Percentiles rank a stretch among this genome's conserved stretches.
Evolutionary conservation across 257 asterid species (phyloP).

Genomic region (Coffea canephora): DNA sequence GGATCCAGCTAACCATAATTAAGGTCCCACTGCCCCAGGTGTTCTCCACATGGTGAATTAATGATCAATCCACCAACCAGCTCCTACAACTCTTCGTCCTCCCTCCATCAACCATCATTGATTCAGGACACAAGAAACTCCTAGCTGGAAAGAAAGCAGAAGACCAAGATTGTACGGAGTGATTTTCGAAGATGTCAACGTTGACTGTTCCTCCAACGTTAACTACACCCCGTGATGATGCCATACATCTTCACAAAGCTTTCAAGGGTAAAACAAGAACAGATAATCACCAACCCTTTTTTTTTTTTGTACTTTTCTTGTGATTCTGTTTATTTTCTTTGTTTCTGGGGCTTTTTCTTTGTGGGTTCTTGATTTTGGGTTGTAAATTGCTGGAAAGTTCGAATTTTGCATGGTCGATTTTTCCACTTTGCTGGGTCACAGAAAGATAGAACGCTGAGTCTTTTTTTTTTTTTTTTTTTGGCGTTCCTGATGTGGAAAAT

Average conservation of each 20-base stretch:
- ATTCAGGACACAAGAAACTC: too few relatives aligned
- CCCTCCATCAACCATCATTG: too few relatives aligned
- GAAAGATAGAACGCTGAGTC: background rate
- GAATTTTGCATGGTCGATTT: background rate
- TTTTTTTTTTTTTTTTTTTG: background rate
- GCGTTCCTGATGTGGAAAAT: background rate
- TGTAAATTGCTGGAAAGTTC: background rate
- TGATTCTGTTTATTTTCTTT: background rate
- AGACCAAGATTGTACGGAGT: background rate
- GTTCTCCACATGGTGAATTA: too few relatives aligned
- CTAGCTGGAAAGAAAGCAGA: too few relatives aligned
- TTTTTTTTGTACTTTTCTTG: background rate
- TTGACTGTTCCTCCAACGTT: constrained; percentile 61
- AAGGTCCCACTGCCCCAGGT: too few relatives aligned
- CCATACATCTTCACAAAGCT: constrained; percentile 71
- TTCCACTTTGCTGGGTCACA: background rate
- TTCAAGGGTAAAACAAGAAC: constrained; percentile 59
- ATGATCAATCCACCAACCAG: too few relatives aligned
- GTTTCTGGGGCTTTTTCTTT: background rate
- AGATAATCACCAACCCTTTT: background rate
- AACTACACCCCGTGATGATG: constrained; percentile 89
- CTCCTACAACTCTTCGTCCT: too few relatives aligned
- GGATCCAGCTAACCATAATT: too few relatives aligned
- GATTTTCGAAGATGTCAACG: constrained; percentile 48
- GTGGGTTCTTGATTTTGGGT: background rate